Percentiles rank a stretch among this genome's conserved stretches.
Conservation (phyloP, 148 eudicot genomes). For the Amaranthus palmeri region DNA sequence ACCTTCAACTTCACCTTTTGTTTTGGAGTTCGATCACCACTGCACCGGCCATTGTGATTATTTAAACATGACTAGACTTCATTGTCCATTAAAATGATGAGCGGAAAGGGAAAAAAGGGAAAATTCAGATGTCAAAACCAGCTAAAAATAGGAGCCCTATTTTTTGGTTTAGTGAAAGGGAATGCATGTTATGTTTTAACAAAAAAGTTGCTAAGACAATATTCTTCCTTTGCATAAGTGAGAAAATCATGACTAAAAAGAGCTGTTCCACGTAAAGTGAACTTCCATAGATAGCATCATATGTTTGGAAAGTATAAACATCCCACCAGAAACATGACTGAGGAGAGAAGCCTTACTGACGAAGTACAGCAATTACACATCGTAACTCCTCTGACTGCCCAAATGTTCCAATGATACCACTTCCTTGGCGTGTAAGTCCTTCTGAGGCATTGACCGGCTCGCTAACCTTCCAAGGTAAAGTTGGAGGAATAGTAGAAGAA, state of each 20-base stretch:
- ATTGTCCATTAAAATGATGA: not conserved
- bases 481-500: slow-evolving; percentile 92
- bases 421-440: slow-evolving; percentile 97
- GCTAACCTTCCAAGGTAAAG: slow-evolving; percentile 83
- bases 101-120: not conserved
- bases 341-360: slow-evolving; percentile 64
- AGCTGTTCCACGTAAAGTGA: not conserved
- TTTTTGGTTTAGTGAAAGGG: not conserved
- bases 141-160: not conserved
- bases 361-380: slow-evolving; percentile 82
- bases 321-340: not conserved
- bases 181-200: not conserved
- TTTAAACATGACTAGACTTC: not conserved
- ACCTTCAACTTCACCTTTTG: slow-evolving; percentile 98
- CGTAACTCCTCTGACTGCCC: slow-evolving; percentile 97
- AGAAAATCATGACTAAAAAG: not conserved
- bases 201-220: too few species aligned
- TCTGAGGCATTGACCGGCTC: slow-evolving; percentile 76
- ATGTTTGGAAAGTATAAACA: not conserved
- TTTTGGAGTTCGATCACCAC: slow-evolving; percentile 99
- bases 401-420: slow-evolving; percentile 88
- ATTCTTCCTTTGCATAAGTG: too few species aligned
- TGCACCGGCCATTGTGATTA: slow-evolving; percentile 30
- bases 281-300: not conserved
- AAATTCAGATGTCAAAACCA: not conserved